phyloP scores from a whole-genome alignment of 768 basidiomycete species.

The Rhodotorula sphaerocarpa region DNA sequence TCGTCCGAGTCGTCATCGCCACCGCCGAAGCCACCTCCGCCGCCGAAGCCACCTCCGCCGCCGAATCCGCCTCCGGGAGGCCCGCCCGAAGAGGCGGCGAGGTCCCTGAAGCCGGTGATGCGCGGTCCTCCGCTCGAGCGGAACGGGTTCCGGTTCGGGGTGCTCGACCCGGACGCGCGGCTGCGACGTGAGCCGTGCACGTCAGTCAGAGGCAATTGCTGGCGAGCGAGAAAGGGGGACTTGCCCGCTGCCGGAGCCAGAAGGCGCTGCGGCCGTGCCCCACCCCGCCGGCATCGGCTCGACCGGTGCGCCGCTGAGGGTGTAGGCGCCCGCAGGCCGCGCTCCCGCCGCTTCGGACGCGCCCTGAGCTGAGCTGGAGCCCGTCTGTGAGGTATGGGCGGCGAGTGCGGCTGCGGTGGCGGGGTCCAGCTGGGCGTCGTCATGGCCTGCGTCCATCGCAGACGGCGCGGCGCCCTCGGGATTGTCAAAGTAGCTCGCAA shows the following conservation, averaged over 20 bases:
- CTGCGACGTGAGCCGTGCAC: not conserved
- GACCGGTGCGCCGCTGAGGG: constrained; percentile 18
- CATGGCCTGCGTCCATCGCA: not conserved
- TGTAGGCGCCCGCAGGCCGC: constrained; percentile 3
- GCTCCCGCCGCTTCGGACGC: not conserved
- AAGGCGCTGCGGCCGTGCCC: not conserved
- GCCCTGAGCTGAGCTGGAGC: not conserved
- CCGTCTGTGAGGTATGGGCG: not conserved
- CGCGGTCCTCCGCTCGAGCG: constrained; percentile 21
- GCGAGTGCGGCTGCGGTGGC: not conserved
- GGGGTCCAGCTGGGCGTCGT: constrained; percentile 10
- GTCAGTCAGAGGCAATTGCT: too few relatives aligned
- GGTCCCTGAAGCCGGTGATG: constrained; percentile 27
- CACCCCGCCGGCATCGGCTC: constrained; percentile 22
- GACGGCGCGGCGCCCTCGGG: not conserved
- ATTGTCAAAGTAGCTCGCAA: constrained; percentile 31
- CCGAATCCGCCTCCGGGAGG: not conserved
- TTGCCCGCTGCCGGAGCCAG: not conserved
- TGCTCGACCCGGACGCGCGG: constrained; percentile 6
- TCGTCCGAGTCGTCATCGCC: constrained; percentile 53
- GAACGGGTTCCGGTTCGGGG: constrained; percentile 16
- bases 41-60: constrained; percentile 1
- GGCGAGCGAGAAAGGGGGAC: not conserved
- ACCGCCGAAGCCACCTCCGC: not conserved
- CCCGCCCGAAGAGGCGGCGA: constrained; percentile 1